Evolutionary conservation across 495 filamentous ascomycete species (phyloP).

Genomic region (Hypomontagnella monticulosa): DNA sequence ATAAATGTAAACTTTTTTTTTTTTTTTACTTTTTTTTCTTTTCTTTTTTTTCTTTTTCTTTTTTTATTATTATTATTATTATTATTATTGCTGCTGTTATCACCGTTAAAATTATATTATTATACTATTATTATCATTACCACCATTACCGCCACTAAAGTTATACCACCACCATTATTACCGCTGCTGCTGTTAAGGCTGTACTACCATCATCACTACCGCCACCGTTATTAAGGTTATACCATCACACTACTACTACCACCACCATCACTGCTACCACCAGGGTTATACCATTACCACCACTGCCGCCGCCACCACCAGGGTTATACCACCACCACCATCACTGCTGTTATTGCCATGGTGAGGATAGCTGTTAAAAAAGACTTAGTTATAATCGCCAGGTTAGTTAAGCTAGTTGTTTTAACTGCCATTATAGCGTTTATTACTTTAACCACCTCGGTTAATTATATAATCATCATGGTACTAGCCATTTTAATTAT

Average conservation of each 20-base stretch:
- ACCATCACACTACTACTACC: too few relatives aligned
- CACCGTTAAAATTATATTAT: neutral
- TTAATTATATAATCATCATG: neutral
- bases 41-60: neutral
- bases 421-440: neutral
- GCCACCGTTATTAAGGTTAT: too few relatives aligned
- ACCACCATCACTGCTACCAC: too few relatives aligned
- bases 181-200: too few relatives aligned
- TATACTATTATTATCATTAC: neutral
- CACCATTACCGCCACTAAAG: neutral
- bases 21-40: neutral
- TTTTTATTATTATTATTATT: neutral
- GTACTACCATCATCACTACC: too few relatives aligned
- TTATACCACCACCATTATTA: too few relatives aligned
- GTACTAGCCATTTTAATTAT: neutral
- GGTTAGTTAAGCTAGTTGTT: neutral
- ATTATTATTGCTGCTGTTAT: neutral
- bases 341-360: too few relatives aligned
- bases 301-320: too few relatives aligned
- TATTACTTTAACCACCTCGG: neutral
- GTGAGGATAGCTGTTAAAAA: too few relatives aligned
- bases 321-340: too few relatives aligned
- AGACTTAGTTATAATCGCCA: too few relatives aligned
- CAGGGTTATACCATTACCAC: too few relatives aligned
- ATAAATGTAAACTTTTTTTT: neutral